Evolutionary conservation across 495 filamentous ascomycete species (phyloP).

Genomic region (Staphylotrichum tortipilum): DNA sequence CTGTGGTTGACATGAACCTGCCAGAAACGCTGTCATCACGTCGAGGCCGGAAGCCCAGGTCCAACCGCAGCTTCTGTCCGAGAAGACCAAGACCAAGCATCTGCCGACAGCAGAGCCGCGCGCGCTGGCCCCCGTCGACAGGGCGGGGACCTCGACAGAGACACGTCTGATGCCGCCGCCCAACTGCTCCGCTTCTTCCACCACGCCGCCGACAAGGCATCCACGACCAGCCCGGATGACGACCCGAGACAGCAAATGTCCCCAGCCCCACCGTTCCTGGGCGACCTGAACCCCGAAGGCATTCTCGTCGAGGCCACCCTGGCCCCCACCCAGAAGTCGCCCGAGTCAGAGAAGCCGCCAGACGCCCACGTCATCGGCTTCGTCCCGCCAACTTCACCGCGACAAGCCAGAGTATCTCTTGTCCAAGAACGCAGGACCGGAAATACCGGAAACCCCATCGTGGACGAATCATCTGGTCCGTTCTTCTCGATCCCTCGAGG

Average conservation of each 20-base stretch:
- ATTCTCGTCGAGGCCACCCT: constrained; percentile 41
- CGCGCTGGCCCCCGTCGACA: too few relatives aligned
- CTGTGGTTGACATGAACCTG: too few relatives aligned
- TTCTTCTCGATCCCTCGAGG: constrained; percentile 4
- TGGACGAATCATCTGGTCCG: background rate
- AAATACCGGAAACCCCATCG: background rate
- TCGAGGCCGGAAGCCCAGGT: background rate
- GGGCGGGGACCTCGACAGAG: background rate
- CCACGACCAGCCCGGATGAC: background rate
- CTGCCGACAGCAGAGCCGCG: background rate
- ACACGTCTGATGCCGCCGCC: constrained; percentile 19
- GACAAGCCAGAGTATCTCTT: background rate
- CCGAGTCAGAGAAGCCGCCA: background rate
- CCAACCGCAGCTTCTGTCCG: background rate
- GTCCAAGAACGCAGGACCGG: background rate
- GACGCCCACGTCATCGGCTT: background rate
- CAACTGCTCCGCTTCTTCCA: constrained; percentile 22
- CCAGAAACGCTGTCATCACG: constrained; percentile 18
- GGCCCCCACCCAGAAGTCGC: constrained; percentile 3
- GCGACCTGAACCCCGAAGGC: constrained; percentile 46
- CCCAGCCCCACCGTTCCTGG: constrained; percentile 36
- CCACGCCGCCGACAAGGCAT: constrained; percentile 4
- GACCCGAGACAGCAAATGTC: background rate
- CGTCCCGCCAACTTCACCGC: background rate
- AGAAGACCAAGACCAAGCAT: background rate